Conservation (phyloP, 805 yeast species). For the Candida mattraensis region DNA sequence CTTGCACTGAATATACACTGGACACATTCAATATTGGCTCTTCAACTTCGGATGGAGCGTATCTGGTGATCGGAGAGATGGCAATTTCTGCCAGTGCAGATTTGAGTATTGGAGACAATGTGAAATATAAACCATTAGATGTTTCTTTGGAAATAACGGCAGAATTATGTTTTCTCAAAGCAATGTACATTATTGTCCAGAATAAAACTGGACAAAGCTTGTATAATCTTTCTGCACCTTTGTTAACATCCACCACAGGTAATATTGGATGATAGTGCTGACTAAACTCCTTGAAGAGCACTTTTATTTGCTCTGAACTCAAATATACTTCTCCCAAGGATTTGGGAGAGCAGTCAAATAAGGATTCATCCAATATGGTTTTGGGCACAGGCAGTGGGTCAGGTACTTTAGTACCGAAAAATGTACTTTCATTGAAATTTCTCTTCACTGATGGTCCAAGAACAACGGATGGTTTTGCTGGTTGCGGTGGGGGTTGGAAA, state of each 20-base stretch:
- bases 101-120: slow-evolving; percentile 68
- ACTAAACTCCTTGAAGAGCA: slow-evolving; percentile 68
- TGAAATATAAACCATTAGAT: slow-evolving; percentile 47
- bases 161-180: slow-evolving; percentile 62
- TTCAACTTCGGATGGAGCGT: slow-evolving; percentile 73
- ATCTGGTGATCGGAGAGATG: slow-evolving; percentile 85
- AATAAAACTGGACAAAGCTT: slow-evolving; percentile 82
- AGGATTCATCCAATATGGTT: slow-evolving; percentile 24
- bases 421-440: slow-evolving; percentile 14
- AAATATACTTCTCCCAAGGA: slow-evolving; percentile 67
- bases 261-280: slow-evolving; percentile 78
- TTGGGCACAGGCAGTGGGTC: slow-evolving; percentile 23
- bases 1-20: slow-evolving; percentile 92
- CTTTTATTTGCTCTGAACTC: slow-evolving; percentile 57
- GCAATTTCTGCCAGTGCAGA: slow-evolving; percentile 82
- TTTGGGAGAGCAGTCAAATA: slow-evolving; percentile 61
- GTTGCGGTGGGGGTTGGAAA: slow-evolving; percentile 4
- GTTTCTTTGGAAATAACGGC: slow-evolving; percentile 23
- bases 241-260: slow-evolving; percentile 80
- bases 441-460: slow-evolving; percentile 24
- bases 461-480: slow-evolving; percentile 3
- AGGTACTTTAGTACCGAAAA: slow-evolving; percentile 16
- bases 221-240: slow-evolving; percentile 82
- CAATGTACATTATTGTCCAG: slow-evolving; percentile 90
- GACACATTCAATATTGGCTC: slow-evolving; percentile 86